Percentiles rank a stretch among this genome's conserved stretches.
These are phyloP conservation scores for Ustilago lituana DNA, from an alignment of 1,284 basidiomycete species.

Conservation along the genomic window DNA sequence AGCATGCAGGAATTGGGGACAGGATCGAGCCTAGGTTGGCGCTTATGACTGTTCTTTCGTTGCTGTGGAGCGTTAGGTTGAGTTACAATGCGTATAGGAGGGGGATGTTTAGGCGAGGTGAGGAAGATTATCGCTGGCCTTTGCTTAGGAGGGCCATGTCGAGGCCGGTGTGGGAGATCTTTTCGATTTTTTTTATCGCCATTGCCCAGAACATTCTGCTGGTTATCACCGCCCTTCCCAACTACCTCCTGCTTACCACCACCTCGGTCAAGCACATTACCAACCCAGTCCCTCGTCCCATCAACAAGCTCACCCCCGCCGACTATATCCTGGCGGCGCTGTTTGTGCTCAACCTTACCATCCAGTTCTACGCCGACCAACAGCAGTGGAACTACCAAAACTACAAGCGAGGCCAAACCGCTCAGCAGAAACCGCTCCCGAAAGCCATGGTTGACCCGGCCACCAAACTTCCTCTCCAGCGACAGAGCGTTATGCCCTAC, in stretches of 20 bases:
- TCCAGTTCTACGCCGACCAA: slow-evolving; percentile 87
- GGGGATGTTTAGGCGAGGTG: slow-evolving; percentile 78
- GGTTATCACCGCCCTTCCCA: slow-evolving; percentile 71
- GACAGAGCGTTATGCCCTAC: slow-evolving; percentile 35
- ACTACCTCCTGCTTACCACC: slow-evolving; percentile 71
- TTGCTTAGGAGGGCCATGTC: slow-evolving; percentile 78
- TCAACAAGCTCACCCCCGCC: slow-evolving; percentile 71
- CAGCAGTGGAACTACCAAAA: slow-evolving; percentile 84
- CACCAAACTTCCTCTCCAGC: slow-evolving; percentile 26
- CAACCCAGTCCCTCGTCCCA: slow-evolving; percentile 67
- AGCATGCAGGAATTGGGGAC: slow-evolving; percentile 39
- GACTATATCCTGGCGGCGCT: slow-evolving; percentile 77
- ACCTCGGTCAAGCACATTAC: slow-evolving; percentile 67
- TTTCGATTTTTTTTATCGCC: slow-evolving; percentile 84
- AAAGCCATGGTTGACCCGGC: slow-evolving; percentile 23
- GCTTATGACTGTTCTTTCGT: slow-evolving; percentile 66
- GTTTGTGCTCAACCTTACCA: slow-evolving; percentile 73
- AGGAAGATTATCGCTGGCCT: slow-evolving; percentile 92
- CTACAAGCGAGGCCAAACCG: slow-evolving; percentile 74
- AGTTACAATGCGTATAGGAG: slow-evolving; percentile 85
- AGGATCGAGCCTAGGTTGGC: slow-evolving; percentile 65
- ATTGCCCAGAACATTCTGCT: slow-evolving; percentile 82
- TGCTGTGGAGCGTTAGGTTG: slow-evolving; percentile 71
- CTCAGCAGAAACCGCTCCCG: slow-evolving; percentile 39
- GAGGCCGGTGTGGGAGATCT: slow-evolving; percentile 77